Evolutionary conservation across 352 stramenopile species (phyloP).

Genomic region (Globisporangium alternatum): DNA sequence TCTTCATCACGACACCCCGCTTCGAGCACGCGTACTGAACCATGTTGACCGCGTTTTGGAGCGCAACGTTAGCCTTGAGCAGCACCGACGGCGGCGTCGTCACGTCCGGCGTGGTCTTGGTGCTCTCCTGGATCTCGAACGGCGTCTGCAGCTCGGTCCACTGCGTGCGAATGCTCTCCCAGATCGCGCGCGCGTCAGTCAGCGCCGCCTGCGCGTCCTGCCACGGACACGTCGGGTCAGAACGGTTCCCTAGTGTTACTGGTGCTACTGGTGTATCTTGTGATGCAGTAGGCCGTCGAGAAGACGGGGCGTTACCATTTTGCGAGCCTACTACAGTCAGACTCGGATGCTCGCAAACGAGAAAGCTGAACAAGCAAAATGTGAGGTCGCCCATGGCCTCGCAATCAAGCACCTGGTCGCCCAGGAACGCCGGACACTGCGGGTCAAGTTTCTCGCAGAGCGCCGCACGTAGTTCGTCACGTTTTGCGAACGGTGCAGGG

Average conservation of each 20-base stretch:
- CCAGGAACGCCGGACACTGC: conserved; percentile 39
- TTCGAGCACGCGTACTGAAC: conserved; percentile 72
- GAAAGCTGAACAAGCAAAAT: conserved; percentile 62
- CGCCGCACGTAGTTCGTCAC: conserved; percentile 36
- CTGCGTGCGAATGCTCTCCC: conserved; percentile 42
- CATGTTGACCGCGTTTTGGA: conserved; percentile 73
- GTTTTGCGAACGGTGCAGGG: conserved; percentile 29
- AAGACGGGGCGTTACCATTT: background rate
- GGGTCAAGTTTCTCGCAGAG: conserved; percentile 41
- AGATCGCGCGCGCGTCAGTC: conserved; percentile 40
- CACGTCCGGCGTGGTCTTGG: conserved; percentile 34
- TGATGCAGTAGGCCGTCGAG: conserved; percentile 2
- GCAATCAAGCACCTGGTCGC: conserved; percentile 30
- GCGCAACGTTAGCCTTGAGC: conserved; percentile 46
- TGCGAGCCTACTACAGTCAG: conserved; percentile 13
- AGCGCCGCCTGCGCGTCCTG: conserved; percentile 48
- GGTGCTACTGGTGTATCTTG: background rate
- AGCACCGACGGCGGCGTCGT: conserved; percentile 43
- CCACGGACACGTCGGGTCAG: conserved; percentile 36
- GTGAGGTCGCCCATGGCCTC: conserved; percentile 42
- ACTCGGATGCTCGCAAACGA: conserved; percentile 54
- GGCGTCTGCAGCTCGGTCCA: conserved; percentile 61
- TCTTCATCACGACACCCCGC: conserved; percentile 40
- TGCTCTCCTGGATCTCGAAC: conserved; percentile 54
- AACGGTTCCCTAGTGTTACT: background rate